Base-by-base conservation (phyloP, 2,329 filamentous ascomycete genomes). In the Talaromyces sp. region DNA sequence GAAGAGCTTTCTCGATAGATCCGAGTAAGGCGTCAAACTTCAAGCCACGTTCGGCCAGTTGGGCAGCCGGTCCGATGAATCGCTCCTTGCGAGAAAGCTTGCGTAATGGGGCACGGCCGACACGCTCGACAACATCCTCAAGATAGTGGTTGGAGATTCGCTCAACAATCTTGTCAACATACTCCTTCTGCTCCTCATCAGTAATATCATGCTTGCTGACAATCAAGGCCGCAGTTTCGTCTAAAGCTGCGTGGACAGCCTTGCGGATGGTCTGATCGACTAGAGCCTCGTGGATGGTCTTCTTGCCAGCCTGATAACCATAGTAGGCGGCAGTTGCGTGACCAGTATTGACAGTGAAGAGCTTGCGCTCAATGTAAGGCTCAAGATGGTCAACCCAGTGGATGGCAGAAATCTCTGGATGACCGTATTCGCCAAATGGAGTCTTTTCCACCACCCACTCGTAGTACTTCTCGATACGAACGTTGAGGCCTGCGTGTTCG, bases 311-410 rank as follows among this genome's bases (percentile, higher is more conserved):
- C 81, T 93, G 86, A 85, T 96, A 91, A 63, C 93, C 94, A 79
- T 95, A 93, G 86, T 98, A 98, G 66, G 95, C 94, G 22, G 93
- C 93, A 8, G 94, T 96, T 66, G 95, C 95, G 77, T 99, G 95
- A 64, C 93, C 91, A 24, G 95, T 99, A 87, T 99, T 99, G 85
- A 99, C 94, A 24, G 95, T 99, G 85, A 93, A 99, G 69, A 99
- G 89, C 87, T 99, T 99, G 79, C 95, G 93, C 88, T 99, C 95
- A 74, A 99, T 98, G 83, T 94, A 99, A 65, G 95, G 95, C 75
- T 89, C 86, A 35, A 99, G 87, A 81, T 98, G 85, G 69, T 92
- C 88, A 66, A 98, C 95, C 88, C 92, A 97, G 82, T 96, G 91
- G 76, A 98, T 89, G 66, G 93, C 94, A 70, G 95, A 80, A 74